Conservation (phyloP, 2,329 filamentous ascomycete genomes). For the Xylaria sp. region DNA sequence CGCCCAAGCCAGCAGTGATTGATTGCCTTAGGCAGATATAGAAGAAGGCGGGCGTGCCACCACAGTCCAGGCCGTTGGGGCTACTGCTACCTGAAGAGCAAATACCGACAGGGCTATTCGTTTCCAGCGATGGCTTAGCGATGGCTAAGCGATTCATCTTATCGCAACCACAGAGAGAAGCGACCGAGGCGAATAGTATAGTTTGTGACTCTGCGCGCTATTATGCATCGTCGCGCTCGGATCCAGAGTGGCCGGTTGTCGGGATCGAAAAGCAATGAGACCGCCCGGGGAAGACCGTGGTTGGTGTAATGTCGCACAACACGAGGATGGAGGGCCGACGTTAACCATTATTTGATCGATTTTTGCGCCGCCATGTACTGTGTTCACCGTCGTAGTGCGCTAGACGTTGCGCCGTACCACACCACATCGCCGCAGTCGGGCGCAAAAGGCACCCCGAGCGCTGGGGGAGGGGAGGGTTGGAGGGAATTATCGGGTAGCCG, state of each 20-base stretch:
- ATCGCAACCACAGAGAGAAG: slow-evolving; percentile 4
- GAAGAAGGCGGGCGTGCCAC: slow-evolving; percentile 12
- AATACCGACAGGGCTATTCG: slow-evolving; percentile 4
- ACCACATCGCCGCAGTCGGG: slow-evolving; percentile 32
- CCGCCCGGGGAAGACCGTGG: slow-evolving; percentile 11
- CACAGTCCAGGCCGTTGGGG: background rate
- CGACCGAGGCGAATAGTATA: background rate
- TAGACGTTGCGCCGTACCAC: slow-evolving; percentile 26
- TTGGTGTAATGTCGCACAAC: slow-evolving; percentile 25
- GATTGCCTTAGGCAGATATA: slow-evolving; percentile 16
- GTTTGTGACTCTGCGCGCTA: slow-evolving; percentile 3
- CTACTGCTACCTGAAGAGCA: background rate
- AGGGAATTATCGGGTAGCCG: slow-evolving; percentile 17
- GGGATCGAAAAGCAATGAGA: slow-evolving; percentile 16
- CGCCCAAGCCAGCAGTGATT: slow-evolving; percentile 1
- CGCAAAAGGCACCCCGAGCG: slow-evolving; percentile 23
- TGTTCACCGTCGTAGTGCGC: slow-evolving; percentile 26
- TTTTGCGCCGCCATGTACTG: slow-evolving; percentile 18
- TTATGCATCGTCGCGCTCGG: slow-evolving; percentile 22
- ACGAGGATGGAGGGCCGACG: slow-evolving; percentile 16
- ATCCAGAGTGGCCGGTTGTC: slow-evolving; percentile 2
- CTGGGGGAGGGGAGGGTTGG: slow-evolving; percentile 6
- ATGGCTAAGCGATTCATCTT: slow-evolving; percentile 1
- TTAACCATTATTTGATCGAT: slow-evolving; percentile 20
- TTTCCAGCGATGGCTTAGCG: slow-evolving; percentile 7